Evolutionary conservation across 805 yeast species (phyloP), one percentile per base, ranked within the genome.

Genomic region (Lipomyces sp.): DNA sequence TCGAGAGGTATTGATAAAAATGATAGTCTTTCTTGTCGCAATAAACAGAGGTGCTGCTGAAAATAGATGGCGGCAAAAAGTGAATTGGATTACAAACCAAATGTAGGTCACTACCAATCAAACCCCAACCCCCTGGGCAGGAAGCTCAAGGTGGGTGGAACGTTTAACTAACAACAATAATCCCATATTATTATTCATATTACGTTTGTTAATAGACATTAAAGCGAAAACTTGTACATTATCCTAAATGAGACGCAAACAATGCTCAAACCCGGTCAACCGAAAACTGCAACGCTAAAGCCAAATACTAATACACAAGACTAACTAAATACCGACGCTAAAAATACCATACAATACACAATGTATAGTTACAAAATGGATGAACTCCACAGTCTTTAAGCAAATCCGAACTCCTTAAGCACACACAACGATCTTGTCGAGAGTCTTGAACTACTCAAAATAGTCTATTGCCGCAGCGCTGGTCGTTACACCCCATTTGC

Each of bases 401-500:
- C 45, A 15, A 39, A 39, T 39, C 45, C 11, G 18, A 42, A 42
- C 24, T 15, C n/a, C 15, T 42, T 42, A 42, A 15, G 13, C 18
- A 3, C 6, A 15, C 18, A 42, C 48, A 2, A 42, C 13, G 4
- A 11, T 37, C 18, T 42, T 42, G 18, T 1, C 13, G 8, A 42
- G 5, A 15, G 7, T 11, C 39, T 35, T 42, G 48, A 3, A 42
- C 18, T 51, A 58, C 32, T 57, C 63, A 54, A 66, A 66, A 32
- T 61, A 58, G 33, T 78, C 81, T 1, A 78, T 67, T 0, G 81
- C 80, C 4, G 82, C 82, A 2, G 81, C 82, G 6, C 81, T 78
- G 7, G 74, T 66, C 10, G 76, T 74, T 1, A 79, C 80, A 4
- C 82, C 82, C 82, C 82, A 80, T 57, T 80, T 80, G 57, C 77